Evolutionary conservation across 139 green algal species (phyloP).

Genomic region (Mesotaenium endlicherianum): DNA sequence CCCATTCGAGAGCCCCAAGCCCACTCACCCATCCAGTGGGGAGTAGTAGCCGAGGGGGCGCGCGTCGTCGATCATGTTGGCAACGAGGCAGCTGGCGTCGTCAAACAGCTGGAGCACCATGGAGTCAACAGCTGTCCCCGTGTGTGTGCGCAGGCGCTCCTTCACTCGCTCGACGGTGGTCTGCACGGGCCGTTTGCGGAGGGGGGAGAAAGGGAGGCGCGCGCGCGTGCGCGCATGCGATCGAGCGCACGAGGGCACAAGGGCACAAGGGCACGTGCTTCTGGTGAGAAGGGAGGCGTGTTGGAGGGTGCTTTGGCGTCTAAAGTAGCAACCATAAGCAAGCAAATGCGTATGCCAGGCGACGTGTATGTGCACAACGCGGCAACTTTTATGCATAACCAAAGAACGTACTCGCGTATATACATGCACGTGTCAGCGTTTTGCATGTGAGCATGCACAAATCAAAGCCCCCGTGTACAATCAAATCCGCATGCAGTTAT

Average conservation of each 20-base stretch:
- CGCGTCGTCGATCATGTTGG: constrained; percentile 61
- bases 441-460: too few relatives aligned
- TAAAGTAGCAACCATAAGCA: neutral
- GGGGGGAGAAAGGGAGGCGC: neutral
- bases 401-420: too few relatives aligned
- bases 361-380: neutral
- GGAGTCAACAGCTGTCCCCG: constrained; percentile 71
- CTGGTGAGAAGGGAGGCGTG: neutral
- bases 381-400: too few relatives aligned
- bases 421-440: too few relatives aligned
- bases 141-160: constrained; percentile 83
- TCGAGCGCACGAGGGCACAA: neutral
- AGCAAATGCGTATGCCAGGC: neutral
- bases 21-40: constrained; percentile 69
- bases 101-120: constrained; percentile 88
- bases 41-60: constrained; percentile 92
- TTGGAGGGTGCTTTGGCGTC: neutral
- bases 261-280: neutral
- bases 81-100: constrained; percentile 58
- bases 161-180: constrained; percentile 82
- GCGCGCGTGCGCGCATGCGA: neutral
- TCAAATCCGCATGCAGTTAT: too few relatives aligned
- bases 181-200: constrained; percentile 53
- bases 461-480: too few relatives aligned
- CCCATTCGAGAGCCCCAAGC: neutral